Conservation (phyloP, 108 stramenopile species). For the Pelagomonas calceolata region DNA sequence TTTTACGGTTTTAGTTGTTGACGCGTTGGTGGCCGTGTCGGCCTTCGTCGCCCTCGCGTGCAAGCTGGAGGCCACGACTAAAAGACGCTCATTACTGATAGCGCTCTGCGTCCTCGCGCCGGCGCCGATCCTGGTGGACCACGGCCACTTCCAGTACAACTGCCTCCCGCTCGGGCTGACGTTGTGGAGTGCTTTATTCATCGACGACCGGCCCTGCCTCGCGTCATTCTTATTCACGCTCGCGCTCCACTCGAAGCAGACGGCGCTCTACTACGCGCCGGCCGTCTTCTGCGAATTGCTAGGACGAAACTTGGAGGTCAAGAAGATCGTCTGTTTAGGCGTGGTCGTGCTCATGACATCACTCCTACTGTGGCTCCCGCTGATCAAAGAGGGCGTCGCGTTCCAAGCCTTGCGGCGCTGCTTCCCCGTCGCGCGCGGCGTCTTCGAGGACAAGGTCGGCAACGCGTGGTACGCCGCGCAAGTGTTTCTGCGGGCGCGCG, state of each 20-base stretch:
- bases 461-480: conserved; percentile 72
- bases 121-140: conserved; percentile 73
- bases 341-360: conserved; percentile 56
- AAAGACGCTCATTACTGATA: conserved; percentile 3
- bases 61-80: neutral
- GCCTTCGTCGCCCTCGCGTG: conserved; percentile 21
- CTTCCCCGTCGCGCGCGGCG: conserved; percentile 79
- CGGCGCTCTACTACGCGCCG: conserved; percentile 86
- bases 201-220: conserved; percentile 26
- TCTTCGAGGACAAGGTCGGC: conserved; percentile 90
- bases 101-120: conserved; percentile 52
- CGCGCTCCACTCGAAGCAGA: conserved; percentile 92
- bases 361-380: conserved; percentile 60
- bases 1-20: conserved; percentile 51
- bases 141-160: conserved; percentile 97
- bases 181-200: conserved; percentile 32
- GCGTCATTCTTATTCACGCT: conserved; percentile 62
- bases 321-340: conserved; percentile 48
- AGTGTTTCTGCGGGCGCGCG: neutral
- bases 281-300: conserved; percentile 72
- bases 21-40: conserved; percentile 30
- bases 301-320: conserved; percentile 45
- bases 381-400: conserved; percentile 33
- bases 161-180: conserved; percentile 69
- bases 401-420: conserved; percentile 54